Conservation (phyloP, 768 basidiomycete species). For the Lactarius akahatsu region DNA sequence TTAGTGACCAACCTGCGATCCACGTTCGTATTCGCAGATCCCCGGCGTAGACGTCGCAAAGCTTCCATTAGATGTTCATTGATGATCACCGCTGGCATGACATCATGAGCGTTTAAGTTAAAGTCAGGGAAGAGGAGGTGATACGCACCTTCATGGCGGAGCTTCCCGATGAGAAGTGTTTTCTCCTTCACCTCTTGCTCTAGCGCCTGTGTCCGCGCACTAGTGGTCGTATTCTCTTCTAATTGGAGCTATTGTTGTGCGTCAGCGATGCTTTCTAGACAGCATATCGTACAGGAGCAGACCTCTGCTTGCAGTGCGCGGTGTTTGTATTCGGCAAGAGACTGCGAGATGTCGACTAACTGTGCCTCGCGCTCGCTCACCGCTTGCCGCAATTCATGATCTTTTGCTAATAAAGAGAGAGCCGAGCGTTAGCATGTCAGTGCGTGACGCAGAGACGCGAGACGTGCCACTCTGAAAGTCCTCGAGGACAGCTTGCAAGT, state of each 20-base stretch:
- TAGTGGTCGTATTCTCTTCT: conserved; percentile 68
- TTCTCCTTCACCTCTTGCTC: conserved; percentile 96
- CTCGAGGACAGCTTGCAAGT: conserved; percentile 89
- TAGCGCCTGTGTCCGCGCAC: conserved; percentile 64
- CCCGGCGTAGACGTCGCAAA: conserved; percentile 86
- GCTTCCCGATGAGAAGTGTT: conserved; percentile 88
- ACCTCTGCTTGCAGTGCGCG: conserved; percentile 89
- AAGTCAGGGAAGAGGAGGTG: neutral
- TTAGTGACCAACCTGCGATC: conserved; percentile 94
- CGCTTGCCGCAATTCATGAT: conserved; percentile 84
- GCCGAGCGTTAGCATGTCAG: conserved; percentile 20
- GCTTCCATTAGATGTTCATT: conserved; percentile 99
- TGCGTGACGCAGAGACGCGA: neutral
- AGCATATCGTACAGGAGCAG: conserved; percentile 27
- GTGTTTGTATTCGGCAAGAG: conserved; percentile 87
- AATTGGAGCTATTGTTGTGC: conserved; percentile 57
- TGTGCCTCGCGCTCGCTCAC: conserved; percentile 80
- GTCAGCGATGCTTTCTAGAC: conserved; percentile 9
- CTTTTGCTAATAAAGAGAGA: conserved; percentile 60
- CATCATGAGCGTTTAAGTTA: conserved; percentile 14
- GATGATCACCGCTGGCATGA: conserved; percentile 77
- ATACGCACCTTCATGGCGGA: conserved; percentile 84
- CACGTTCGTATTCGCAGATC: conserved; percentile 82
- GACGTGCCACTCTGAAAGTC: conserved; percentile 89
- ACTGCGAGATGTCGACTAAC: conserved; percentile 64